These are phyloP conservation scores for Sporothrix protearum DNA, from an alignment of 2,329 filamentous ascomycete species.

Conservation along the genomic window DNA sequence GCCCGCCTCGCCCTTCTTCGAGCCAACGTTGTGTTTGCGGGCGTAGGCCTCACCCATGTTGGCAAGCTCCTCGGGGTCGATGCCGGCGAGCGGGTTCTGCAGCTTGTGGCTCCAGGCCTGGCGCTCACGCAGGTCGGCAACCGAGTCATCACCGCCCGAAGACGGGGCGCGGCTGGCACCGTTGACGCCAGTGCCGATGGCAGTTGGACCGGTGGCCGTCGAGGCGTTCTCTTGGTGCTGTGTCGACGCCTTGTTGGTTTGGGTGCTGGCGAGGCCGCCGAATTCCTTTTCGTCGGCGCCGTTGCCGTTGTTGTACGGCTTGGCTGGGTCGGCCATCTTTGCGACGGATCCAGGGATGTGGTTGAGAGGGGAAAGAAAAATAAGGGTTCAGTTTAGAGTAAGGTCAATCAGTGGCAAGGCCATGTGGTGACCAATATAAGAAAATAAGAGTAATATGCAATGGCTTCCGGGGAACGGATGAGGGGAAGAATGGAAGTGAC, in stretches of 20 bases:
- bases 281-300: constrained; percentile 6
- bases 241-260: background rate
- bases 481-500: background rate
- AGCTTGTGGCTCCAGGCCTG: constrained; percentile 32
- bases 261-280: background rate
- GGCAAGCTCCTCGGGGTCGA: constrained; percentile 46
- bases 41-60: constrained; percentile 53
- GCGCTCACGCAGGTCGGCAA: background rate
- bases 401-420: constrained; percentile 6
- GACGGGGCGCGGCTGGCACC: background rate
- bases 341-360: background rate
- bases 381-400: background rate
- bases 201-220: background rate
- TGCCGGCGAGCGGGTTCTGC: constrained; percentile 42
- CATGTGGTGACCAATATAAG: background rate
- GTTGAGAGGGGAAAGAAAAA: background rate
- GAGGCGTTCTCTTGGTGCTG: constrained; percentile 5
- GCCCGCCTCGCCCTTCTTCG: constrained; percentile 30
- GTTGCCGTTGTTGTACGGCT: background rate
- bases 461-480: background rate
- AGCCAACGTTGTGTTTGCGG: constrained; percentile 53
- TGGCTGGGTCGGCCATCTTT: constrained; percentile 12
- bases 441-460: background rate
- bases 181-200: background rate
- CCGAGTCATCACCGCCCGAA: background rate